Base-by-base conservation (phyloP, 2,329 filamentous ascomycete species). In the Tolypocladium endophyticum region DNA sequence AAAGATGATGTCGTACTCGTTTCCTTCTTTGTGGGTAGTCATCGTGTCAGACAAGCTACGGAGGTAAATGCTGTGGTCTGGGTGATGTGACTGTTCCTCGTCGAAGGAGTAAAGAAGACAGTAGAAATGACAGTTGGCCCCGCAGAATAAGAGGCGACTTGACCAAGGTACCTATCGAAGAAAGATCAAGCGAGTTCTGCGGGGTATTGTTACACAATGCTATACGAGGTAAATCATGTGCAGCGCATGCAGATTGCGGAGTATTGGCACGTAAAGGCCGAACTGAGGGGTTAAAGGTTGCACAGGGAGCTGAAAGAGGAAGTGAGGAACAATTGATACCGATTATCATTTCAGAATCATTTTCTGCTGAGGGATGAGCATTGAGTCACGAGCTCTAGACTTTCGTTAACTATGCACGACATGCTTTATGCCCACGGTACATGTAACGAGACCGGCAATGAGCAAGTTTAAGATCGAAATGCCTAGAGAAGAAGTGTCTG, bases 1-100 rank as follows among this genome's bases (percentile, higher is more conserved):
- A 23, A 68, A 60, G 28, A 68, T 63, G 20, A 68, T 55, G 12
- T 68, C 66, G 38, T 68, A 67, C 56, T 63, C 62, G 5, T 47
- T 59, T 36, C 36, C 60, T 43, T 39, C 56, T 16, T 60, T 53
- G 11, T 62, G 54, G 14, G 61, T 62, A 25, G 60, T 52, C 64
- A 66, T 66, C 23, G 30, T 58, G 18, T n/a, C 20, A n/a, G 7
- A 43, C 20, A 35, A 1, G 9, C 36, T 28, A 12, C 25, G 18
- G 30, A 54, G 14, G 7, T 18, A 4, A 6, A 8, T 35, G 20
- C 18, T 1, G 18, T 20, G 7, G 18, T 18, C 18, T 2, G 0
- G 47, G 8, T 33, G 33, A 16, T 12, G 11, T 7, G 12, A 28
- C 2, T 30, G 14, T 4, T 33, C 8, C 5, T 0, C 1, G 11